Conservation (phyloP, 192 early-diverging fungal species). For the Phlyctochytrium planicorne region DNA sequence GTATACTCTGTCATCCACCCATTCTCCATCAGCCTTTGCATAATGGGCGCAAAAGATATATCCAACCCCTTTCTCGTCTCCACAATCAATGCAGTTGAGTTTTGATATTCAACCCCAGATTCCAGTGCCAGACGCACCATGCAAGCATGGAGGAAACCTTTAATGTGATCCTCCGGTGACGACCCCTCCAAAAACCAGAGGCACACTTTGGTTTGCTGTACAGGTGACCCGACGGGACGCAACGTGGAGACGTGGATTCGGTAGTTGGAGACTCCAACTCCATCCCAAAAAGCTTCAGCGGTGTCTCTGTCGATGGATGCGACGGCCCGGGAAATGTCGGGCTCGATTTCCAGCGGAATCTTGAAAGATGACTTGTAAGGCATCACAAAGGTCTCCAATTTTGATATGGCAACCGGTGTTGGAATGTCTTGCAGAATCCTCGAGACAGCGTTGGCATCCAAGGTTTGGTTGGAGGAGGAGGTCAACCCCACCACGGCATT, state of each 20-base stretch:
- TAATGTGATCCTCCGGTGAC: constrained; percentile 47
- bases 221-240: no score
- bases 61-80: not conserved
- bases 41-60: constrained; percentile 7
- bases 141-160: constrained; percentile 67
- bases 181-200: constrained; percentile 63
- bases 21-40: constrained; percentile 4
- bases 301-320: no score
- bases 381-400: constrained; percentile 42
- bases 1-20: not conserved
- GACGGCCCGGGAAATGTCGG: no score
- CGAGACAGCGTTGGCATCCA: not conserved
- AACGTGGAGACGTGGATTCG: no score
- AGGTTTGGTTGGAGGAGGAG: not conserved
- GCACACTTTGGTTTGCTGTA: no score
- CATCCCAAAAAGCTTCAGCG: no score
- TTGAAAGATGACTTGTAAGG: constrained; percentile 43
- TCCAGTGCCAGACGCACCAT: constrained; percentile 38
- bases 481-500: not conserved
- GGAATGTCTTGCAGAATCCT: not conserved
- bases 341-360: constrained; percentile 47
- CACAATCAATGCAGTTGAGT: not conserved
- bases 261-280: no score
- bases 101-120: constrained; percentile 5
- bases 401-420: constrained; percentile 1